These are phyloP conservation scores for Parathielavia hyrcaniae DNA, from an alignment of 495 filamentous ascomycete species.

Conservation along the genomic window DNA sequence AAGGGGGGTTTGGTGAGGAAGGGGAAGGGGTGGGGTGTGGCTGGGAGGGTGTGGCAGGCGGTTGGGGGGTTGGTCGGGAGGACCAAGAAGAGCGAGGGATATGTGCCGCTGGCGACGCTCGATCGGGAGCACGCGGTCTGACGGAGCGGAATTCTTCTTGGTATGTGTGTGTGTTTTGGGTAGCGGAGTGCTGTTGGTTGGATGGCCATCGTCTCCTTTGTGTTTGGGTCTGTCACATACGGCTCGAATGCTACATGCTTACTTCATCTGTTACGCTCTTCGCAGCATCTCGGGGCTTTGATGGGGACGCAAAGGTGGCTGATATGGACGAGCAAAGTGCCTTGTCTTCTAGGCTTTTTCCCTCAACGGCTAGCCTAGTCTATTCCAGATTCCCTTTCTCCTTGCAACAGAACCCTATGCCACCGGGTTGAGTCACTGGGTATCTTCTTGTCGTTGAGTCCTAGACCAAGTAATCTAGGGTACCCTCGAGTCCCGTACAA, in stretches of 20 bases:
- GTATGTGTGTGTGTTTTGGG: background rate
- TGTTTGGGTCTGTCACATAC: background rate
- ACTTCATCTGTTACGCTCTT: too few species aligned
- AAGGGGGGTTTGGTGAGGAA: slow-evolving; percentile 35
- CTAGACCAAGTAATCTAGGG: too few species aligned
- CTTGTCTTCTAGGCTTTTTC: too few species aligned
- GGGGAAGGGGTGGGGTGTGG: slow-evolving; percentile 44
- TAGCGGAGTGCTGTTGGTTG: background rate
- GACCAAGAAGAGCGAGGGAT: slow-evolving; percentile 48
- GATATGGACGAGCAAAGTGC: too few species aligned
- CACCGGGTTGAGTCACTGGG: too few species aligned
- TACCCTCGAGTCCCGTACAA: too few species aligned
- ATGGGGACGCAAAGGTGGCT: too few species aligned
- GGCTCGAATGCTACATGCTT: background rate
- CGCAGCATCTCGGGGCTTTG: too few species aligned
- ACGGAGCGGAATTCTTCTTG: background rate
- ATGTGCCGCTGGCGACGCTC: slow-evolving; percentile 51
- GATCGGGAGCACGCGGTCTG: slow-evolving; percentile 29
- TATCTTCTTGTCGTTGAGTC: too few species aligned
- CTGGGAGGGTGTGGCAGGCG: slow-evolving; percentile 36
- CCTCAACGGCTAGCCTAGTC: too few species aligned
- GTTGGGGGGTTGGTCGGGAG: slow-evolving; percentile 27
- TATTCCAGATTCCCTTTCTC: too few species aligned
- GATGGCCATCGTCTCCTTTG: background rate
- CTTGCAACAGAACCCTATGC: too few species aligned